These are phyloP conservation scores for Suhomyces bribrorum DNA, from an alignment of 1,139 yeast species.

Conservation along the genomic window DNA sequence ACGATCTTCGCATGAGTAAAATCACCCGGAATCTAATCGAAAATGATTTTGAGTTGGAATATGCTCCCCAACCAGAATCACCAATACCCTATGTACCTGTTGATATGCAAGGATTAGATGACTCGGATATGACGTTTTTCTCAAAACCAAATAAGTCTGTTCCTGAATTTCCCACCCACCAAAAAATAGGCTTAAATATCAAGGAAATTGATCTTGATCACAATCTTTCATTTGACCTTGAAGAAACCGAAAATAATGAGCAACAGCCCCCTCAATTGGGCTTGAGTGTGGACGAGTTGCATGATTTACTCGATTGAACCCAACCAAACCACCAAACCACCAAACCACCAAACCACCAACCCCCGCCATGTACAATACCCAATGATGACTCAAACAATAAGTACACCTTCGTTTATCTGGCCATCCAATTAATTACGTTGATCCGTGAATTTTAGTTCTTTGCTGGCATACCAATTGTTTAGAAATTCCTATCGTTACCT, in stretches of 20 bases:
- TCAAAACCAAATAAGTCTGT: constrained; percentile 13
- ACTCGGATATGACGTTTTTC: constrained; percentile 28
- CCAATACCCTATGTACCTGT: constrained; percentile 35
- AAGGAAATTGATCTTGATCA: constrained; percentile 18
- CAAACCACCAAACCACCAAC: too few relatives aligned
- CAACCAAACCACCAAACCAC: too few relatives aligned
- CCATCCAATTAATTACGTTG: too few relatives aligned
- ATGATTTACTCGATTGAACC: constrained; percentile 41
- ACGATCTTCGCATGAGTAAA: neutral
- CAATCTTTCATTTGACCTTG: constrained; percentile 20
- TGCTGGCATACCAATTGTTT: too few relatives aligned
- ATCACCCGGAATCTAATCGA: constrained; percentile 15
- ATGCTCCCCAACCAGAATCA: constrained; percentile 22
- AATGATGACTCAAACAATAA: too few relatives aligned
- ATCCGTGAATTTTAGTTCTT: too few relatives aligned
- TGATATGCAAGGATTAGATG: constrained; percentile 27
- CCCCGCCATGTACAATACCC: too few relatives aligned
- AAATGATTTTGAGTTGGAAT: constrained; percentile 20
- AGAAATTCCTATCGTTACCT: too few relatives aligned
- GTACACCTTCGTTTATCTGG: too few relatives aligned
- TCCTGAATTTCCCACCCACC: neutral
- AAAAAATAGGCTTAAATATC: constrained; percentile 13
- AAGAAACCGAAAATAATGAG: constrained; percentile 2
- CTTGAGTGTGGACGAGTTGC: constrained; percentile 35
- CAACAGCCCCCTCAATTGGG: constrained; percentile 23